Conservation (phyloP, 768 basidiomycete genomes). For the Myochromella boudieri region DNA sequence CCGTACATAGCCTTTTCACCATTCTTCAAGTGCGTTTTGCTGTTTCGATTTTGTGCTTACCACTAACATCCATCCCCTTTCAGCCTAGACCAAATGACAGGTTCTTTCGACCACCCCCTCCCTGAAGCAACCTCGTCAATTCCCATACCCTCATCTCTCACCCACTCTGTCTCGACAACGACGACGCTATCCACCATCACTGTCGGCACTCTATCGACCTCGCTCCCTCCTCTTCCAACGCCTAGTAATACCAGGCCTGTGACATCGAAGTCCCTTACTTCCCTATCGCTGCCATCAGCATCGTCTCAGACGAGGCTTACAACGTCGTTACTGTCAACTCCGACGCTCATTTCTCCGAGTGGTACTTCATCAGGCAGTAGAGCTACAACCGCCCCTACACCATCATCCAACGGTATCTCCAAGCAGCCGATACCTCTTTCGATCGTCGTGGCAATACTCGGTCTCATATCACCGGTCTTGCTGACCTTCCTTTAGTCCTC, state of each 20-base stretch:
- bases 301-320: constrained; percentile 17
- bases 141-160: constrained; percentile 39
- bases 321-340: constrained; percentile 14
- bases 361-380: constrained; percentile 6
- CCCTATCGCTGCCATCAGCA: constrained; percentile 15
- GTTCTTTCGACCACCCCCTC: constrained; percentile 51
- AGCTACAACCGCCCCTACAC: constrained; percentile 2
- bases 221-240: constrained; percentile 17
- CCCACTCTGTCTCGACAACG: constrained; percentile 23
- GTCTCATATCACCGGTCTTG: constrained; percentile 2
- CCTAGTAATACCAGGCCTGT: not conserved
- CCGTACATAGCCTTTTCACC: constrained; percentile 48
- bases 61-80: constrained; percentile 2
- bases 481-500: constrained; percentile 8
- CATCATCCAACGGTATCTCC: constrained; percentile 10
- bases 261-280: not conserved
- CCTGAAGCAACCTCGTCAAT: constrained; percentile 47
- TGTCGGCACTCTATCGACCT: constrained; percentile 30
- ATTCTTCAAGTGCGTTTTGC: constrained; percentile 48
- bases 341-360: constrained; percentile 6
- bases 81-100: constrained; percentile 61
- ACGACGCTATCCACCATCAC: constrained; percentile 41
- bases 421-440: not conserved
- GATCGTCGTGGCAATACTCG: not conserved
- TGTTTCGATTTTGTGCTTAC: not conserved